A percentile compares a stretch with the other conserved stretches of the same genome.
These are phyloP conservation scores for Cnidoscolus chayamansa DNA, from an alignment of 441 rosid species.

Conservation along the genomic window DNA sequence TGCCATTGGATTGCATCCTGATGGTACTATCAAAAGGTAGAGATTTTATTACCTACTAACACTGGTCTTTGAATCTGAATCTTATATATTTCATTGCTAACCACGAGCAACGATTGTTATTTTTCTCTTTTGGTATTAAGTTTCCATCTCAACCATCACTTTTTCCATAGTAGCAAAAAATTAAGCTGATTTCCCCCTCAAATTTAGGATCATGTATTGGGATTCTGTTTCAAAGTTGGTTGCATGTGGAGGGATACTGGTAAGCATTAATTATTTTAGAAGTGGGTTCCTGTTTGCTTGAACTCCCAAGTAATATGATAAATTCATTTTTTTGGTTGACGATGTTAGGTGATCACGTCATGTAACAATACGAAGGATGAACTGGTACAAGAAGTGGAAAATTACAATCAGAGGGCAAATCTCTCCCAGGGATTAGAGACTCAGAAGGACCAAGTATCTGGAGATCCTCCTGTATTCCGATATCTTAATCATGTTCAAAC, in stretches of 20 bases:
- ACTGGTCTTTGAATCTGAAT: neutral
- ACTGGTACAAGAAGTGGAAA: slow-evolving; percentile 70
- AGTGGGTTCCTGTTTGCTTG: too few species aligned
- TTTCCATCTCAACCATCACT: neutral
- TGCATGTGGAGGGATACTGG: slow-evolving; percentile 76
- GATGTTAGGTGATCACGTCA: slow-evolving; percentile 49
- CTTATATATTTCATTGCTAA: too few species aligned
- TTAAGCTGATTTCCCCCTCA: slow-evolving; percentile 18
- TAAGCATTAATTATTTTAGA: slow-evolving; percentile 29
- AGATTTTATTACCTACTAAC: neutral
- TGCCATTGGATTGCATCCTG: slow-evolving; percentile 96
- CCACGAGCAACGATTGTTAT: too few species aligned
- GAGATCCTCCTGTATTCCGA: slow-evolving; percentile 44
- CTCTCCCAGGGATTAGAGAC: slow-evolving; percentile 30
- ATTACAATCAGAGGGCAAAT: slow-evolving; percentile 46
- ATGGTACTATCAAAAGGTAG: slow-evolving; percentile 81
- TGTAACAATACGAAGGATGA: slow-evolving; percentile 84
- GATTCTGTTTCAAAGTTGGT: slow-evolving; percentile 78
- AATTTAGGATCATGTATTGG: slow-evolving; percentile 75
- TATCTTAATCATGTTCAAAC: slow-evolving; percentile 78
- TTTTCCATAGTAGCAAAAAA: neutral
- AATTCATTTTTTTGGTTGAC: too few species aligned
- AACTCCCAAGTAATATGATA: too few species aligned
- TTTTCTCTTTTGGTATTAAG: too few species aligned
- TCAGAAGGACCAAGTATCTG: slow-evolving; percentile 38